Evolutionary conservation across 257 asterid species (phyloP).

Genomic region (Gynochthodes officinalis): DNA sequence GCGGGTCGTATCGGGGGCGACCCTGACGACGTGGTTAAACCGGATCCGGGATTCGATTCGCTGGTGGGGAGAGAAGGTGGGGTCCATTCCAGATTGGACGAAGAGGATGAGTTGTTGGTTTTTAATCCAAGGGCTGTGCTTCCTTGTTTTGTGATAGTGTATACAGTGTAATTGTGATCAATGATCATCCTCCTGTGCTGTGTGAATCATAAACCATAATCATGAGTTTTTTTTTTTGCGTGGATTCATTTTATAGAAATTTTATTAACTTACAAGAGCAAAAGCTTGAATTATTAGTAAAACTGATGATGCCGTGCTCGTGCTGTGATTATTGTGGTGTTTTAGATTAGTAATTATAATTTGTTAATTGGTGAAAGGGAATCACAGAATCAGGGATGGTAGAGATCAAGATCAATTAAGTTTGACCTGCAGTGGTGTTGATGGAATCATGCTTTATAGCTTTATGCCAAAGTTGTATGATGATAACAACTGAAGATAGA

Average conservation of each 20-base stretch:
- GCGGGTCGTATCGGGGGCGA: slow-evolving; percentile 79
- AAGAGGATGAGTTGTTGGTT: slow-evolving; percentile 71
- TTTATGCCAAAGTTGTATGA: slow-evolving; percentile 13
- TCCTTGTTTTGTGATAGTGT: slow-evolving; percentile 89
- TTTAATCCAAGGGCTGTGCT: slow-evolving; percentile 83
- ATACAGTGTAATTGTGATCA: slow-evolving; percentile 36
- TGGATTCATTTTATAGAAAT: slow-evolving; percentile 6
- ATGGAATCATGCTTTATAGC: slow-evolving; percentile 13
- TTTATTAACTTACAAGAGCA: slow-evolving; percentile 4
- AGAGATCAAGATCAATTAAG: no score
- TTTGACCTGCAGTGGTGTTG: slow-evolving; percentile 8
- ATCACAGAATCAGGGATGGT: no score
- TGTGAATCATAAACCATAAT: not conserved
- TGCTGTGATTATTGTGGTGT: not conserved
- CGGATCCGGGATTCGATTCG: slow-evolving; percentile 64
- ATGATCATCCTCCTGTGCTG: not conserved
- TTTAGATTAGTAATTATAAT: not conserved
- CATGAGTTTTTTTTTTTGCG: slow-evolving; percentile 11
- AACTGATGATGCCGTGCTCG: not conserved
- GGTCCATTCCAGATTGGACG: slow-evolving; percentile 32
- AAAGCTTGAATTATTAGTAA: slow-evolving; percentile 1
- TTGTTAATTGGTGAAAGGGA: not conserved
- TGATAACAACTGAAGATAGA: not conserved
- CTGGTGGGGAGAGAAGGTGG: slow-evolving; percentile 50
- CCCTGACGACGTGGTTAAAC: slow-evolving; percentile 35